A percentile compares a stretch with the other conserved stretches of the same genome.
Evolutionary conservation across 441 rosid species (phyloP).

Genomic region (Macaranga tanarius): DNA sequence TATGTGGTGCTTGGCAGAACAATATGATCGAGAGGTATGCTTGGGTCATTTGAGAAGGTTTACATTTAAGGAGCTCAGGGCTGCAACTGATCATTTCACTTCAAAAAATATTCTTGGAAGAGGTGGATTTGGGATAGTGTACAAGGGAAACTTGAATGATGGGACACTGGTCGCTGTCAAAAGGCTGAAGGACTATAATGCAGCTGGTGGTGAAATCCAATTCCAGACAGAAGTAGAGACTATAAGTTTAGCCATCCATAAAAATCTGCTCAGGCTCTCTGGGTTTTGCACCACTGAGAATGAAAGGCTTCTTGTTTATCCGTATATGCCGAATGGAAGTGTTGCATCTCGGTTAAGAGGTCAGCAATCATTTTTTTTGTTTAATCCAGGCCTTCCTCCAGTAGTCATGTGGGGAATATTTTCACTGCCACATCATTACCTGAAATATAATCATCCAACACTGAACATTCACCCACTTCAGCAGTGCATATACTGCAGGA

Average conservation of each 20-base stretch:
- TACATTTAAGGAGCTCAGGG: slow-evolving; percentile 82
- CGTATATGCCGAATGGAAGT: slow-evolving; percentile 95
- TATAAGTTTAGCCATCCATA: slow-evolving; percentile 88
- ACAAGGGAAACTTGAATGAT: slow-evolving; percentile 75
- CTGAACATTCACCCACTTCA: slow-evolving; percentile 5
- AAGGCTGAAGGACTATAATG: slow-evolving; percentile 86
- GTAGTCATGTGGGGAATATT: neutral
- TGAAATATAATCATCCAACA: neutral
- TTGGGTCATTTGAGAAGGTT: slow-evolving; percentile 87
- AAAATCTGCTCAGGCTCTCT: slow-evolving; percentile 86
- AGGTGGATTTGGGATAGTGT: slow-evolving; percentile 94
- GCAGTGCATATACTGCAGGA: neutral
- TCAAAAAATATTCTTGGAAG: slow-evolving; percentile 81
- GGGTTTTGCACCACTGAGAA: slow-evolving; percentile 89
- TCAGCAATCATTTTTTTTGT: slow-evolving; percentile 24
- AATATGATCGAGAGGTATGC: slow-evolving; percentile 78
- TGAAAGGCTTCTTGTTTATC: slow-evolving; percentile 90
- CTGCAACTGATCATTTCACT: slow-evolving; percentile 84
- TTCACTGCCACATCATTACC: neutral
- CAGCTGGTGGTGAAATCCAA: slow-evolving; percentile 88
- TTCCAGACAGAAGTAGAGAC: slow-evolving; percentile 96
- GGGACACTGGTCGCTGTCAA: slow-evolving; percentile 85
- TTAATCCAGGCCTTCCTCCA: neutral
- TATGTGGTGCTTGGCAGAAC: slow-evolving; percentile 51
- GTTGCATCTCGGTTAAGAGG: slow-evolving; percentile 91